Evolutionary conservation across 495 filamentous ascomycete species (phyloP), one percentile per base, ranked within the genome.

Genomic region (Daldinia vernicosa): DNA sequence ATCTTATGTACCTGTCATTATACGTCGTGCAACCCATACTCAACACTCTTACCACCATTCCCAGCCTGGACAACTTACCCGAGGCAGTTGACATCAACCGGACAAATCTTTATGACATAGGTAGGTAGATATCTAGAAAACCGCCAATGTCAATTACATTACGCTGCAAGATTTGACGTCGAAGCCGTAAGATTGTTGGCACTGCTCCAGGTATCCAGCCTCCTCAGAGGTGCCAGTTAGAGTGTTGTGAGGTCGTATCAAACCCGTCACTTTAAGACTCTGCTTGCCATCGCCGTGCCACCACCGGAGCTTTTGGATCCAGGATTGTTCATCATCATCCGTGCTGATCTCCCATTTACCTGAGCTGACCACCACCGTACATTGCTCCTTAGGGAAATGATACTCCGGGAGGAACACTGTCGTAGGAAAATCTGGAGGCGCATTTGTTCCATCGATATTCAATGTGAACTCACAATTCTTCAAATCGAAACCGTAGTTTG

Each of bases 251-350:
- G 78, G 80, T 65, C 76, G 78, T 47, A 90, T 88, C 14, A 94
- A 81, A 0, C 95, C 95, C 60, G 87, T 89, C 19, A 98, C 84
- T 68, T 85, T 92, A 69, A 98, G 84, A 26, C 83, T 86, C 80
- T 98, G 95, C 65, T 93, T 85, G 0, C 95, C 96, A 51, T 89
- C 89, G 4, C 86, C 89, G 80, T 98, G 93, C 93, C 92, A 97
- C 95, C 95, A 99, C 69, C 85, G 85, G 27, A 99, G 81, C 52
- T 87, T 84, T 78, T 96, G 95, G 19, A 91, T 73, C 74, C 87
- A 81, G n/a, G 86, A 85, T 0, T 84, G 85, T 71, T 91, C 84
- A 11, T 87, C 84, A 27, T 94, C 90, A 30, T 92, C 89, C 15
- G 80, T 84, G 74, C 89, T 89, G 73, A 97, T 91, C 28, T 89